These are phyloP conservation scores for Ceratocystiopsis brevicomis DNA, from an alignment of 2,329 filamentous ascomycete species.

Conservation along the genomic window DNA sequence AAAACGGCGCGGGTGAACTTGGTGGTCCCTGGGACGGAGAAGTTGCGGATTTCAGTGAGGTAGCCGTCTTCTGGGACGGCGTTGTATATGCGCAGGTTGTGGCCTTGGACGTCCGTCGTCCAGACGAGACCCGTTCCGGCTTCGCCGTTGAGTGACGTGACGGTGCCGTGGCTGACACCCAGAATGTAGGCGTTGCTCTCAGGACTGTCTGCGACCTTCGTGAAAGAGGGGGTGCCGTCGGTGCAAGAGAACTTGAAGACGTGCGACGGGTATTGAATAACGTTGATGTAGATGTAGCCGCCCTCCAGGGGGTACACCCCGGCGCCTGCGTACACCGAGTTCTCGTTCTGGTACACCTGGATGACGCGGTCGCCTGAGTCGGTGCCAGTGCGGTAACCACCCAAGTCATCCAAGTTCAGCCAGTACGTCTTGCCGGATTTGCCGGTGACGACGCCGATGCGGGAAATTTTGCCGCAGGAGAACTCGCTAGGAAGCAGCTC, in stretches of 20 bases:
- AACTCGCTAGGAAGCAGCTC: conserved; percentile 24
- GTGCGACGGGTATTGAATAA: conserved; percentile 33
- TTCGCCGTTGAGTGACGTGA: conserved; percentile 33
- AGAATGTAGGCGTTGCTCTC: conserved; percentile 32
- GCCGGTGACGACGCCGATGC: conserved; percentile 29
- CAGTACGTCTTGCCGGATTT: conserved; percentile 32
- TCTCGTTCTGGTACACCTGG: conserved; percentile 25
- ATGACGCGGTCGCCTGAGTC: conserved; percentile 24
- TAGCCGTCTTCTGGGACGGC: conserved; percentile 38
- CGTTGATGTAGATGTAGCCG: conserved; percentile 29
- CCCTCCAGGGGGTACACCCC: conserved; percentile 27
- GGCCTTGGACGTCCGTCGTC: conserved; percentile 35
- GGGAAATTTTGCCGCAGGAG: conserved; percentile 22
- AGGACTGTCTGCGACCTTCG: conserved; percentile 30
- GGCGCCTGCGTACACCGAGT: conserved; percentile 28
- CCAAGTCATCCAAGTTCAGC: conserved; percentile 27
- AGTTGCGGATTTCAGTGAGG: conserved; percentile 29
- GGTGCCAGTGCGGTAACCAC: conserved; percentile 27
- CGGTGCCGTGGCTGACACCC: conserved; percentile 36
- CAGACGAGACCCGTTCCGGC: conserved; percentile 36
- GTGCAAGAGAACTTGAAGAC: conserved; percentile 39
- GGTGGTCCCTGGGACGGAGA: conserved; percentile 29
- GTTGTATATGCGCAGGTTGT: conserved; percentile 67
- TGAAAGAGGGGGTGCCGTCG: conserved; percentile 31
- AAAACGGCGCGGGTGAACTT: conserved; percentile 41